Evolutionary conservation across 2,329 filamentous ascomycete species (phyloP).

Genomic region (Ilyonectria sp.): DNA sequence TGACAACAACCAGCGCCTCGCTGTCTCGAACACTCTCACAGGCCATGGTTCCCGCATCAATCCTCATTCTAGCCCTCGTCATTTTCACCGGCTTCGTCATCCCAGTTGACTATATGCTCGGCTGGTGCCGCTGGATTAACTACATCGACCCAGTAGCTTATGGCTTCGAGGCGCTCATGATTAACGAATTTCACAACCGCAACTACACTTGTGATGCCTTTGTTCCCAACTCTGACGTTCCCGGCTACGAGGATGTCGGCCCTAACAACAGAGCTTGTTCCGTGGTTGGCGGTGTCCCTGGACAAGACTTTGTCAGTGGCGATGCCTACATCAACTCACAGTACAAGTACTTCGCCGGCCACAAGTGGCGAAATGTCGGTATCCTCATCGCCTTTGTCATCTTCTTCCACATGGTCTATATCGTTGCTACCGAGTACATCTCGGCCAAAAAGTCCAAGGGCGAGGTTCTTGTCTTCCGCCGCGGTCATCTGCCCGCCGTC

Average conservation of each 20-base stretch:
- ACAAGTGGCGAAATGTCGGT: conserved; percentile 72
- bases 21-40: conserved; percentile 69
- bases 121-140: conserved; percentile 79
- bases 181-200: conserved; percentile 72
- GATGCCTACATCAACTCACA: conserved; percentile 61
- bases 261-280: conserved; percentile 60
- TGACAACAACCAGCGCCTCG: conserved; percentile 41
- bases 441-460: conserved; percentile 70
- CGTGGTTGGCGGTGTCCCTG: conserved; percentile 63
- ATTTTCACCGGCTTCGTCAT: conserved; percentile 67
- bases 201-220: conserved; percentile 45
- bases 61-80: conserved; percentile 54
- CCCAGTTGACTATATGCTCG: conserved; percentile 65
- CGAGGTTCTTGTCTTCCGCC: conserved; percentile 72
- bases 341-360: conserved; percentile 62
- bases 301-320: conserved; percentile 61
- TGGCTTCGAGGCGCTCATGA: conserved; percentile 76
- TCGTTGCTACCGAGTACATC: conserved; percentile 65
- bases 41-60: conserved; percentile 59
- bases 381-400: conserved; percentile 68
- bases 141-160: conserved; percentile 78
- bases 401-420: conserved; percentile 64
- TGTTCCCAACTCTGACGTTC: conserved; percentile 45
- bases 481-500: conserved; percentile 56
- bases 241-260: conserved; percentile 49